These are phyloP conservation scores for Pistacia vera DNA, from an alignment of 345 rosid genomes.

Conservation along the genomic window DNA sequence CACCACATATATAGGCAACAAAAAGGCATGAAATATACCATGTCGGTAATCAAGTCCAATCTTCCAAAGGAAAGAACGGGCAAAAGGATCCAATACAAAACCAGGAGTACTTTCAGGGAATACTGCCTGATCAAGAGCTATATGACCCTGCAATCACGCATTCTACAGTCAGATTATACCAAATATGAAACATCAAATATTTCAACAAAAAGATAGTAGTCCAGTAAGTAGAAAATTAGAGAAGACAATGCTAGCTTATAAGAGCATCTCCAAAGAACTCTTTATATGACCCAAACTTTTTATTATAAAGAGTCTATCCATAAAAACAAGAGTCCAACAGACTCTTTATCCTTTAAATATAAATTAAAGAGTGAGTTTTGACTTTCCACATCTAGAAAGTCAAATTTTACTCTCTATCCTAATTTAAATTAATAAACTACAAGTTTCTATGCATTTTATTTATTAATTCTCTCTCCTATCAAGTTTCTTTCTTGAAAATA, in stretches of 20 bases:
- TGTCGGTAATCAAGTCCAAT: constrained; percentile 97
- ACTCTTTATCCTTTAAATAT: too few species aligned
- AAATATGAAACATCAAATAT: constrained; percentile 6
- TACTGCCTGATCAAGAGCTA: constrained; percentile 91
- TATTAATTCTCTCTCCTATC: too few species aligned
- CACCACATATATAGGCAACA: not conserved
- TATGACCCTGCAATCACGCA: constrained; percentile 78
- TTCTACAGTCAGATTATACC: constrained; percentile 1
- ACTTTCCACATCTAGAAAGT: too few species aligned
- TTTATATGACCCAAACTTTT: too few species aligned
- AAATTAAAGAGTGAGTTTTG: too few species aligned
- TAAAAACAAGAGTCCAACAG: too few species aligned
- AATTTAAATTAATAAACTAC: too few species aligned
- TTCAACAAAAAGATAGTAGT: not conserved
- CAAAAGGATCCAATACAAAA: constrained; percentile 90
- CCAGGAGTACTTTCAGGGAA: constrained; percentile 95
- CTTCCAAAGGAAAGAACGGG: constrained; percentile 94
- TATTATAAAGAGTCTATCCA: too few species aligned
- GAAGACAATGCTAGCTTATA: not conserved
- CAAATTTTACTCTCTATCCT: too few species aligned
- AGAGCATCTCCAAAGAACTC: too few species aligned
- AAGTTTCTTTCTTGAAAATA: too few species aligned
- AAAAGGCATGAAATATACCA: constrained; percentile 46
- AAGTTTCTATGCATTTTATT: too few species aligned
- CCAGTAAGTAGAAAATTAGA: not conserved